phyloP scores from a whole-genome alignment of 2,329 filamentous ascomycete species.

The Aphanocladium album region DNA sequence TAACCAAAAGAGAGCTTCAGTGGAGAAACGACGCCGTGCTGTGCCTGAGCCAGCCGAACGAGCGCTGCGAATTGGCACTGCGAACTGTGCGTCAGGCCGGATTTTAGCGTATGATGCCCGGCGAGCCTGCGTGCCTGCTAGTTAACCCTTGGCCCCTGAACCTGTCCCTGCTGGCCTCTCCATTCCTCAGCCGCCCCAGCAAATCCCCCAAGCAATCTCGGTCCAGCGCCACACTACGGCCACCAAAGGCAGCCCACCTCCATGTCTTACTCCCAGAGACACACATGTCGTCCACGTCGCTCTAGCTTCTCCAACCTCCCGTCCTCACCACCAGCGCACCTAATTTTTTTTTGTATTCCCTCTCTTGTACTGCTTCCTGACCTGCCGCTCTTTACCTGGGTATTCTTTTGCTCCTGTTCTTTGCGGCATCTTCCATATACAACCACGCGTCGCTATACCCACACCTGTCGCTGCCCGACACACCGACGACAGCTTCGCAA shows the following conservation, averaged over 20 bases:
- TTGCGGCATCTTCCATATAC: background rate
- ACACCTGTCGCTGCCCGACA: background rate
- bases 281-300: background rate
- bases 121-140: background rate
- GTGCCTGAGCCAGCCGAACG: too few species aligned
- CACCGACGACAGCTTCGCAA: background rate
- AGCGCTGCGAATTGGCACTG: too few species aligned
- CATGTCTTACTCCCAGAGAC: slow-evolving; percentile 4
- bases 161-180: too few species aligned
- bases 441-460: background rate
- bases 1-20: background rate
- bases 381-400: background rate
- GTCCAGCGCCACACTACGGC: slow-evolving; percentile 1
- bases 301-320: background rate
- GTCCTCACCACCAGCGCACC: background rate
- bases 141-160: background rate
- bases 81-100: too few species aligned
- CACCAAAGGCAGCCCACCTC: too few species aligned
- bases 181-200: too few species aligned
- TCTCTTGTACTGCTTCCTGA: background rate
- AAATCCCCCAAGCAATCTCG: background rate
- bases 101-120: too few species aligned
- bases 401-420: background rate
- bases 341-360: background rate
- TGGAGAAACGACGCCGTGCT: background rate